Evolutionary conservation across 352 stramenopile genomes (phyloP).

Genomic region (Globisporangium lucens): DNA sequence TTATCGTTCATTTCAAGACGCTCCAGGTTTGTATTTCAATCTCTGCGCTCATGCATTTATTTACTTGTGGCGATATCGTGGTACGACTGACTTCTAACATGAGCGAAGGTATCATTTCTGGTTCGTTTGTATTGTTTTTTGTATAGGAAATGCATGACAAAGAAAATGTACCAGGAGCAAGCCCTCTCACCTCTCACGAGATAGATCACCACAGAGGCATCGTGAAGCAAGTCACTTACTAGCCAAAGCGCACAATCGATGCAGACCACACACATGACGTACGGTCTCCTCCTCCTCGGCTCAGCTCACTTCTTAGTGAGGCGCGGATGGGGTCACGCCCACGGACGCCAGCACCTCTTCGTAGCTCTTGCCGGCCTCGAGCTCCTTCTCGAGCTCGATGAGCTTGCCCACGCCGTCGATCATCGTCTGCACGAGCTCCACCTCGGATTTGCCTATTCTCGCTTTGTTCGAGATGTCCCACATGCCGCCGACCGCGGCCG

Average conservation of each 20-base stretch:
- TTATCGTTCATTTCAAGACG: too few relatives aligned
- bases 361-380: constrained; percentile 67
- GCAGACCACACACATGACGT: not conserved
- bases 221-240: not conserved
- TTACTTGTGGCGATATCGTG: not conserved
- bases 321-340: constrained; percentile 30
- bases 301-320: not conserved
- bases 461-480: constrained; percentile 95
- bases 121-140: not conserved
- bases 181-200: not conserved
- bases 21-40: not conserved
- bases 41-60: not conserved
- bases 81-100: not conserved
- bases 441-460: constrained; percentile 91
- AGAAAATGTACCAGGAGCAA: not conserved
- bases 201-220: not conserved
- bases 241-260: not conserved
- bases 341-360: constrained; percentile 55
- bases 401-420: constrained; percentile 91
- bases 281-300: not conserved
- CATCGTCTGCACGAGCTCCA: constrained; percentile 94
- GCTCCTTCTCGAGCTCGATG: constrained; percentile 90
- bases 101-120: not conserved
- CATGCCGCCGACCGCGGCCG: constrained; percentile 73
- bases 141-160: not conserved